Percentiles rank a stretch among this genome's conserved stretches.
These are phyloP conservation scores for Pezicula neosporulosa DNA, from an alignment of 2,329 filamentous ascomycete species.

Conservation along the genomic window DNA sequence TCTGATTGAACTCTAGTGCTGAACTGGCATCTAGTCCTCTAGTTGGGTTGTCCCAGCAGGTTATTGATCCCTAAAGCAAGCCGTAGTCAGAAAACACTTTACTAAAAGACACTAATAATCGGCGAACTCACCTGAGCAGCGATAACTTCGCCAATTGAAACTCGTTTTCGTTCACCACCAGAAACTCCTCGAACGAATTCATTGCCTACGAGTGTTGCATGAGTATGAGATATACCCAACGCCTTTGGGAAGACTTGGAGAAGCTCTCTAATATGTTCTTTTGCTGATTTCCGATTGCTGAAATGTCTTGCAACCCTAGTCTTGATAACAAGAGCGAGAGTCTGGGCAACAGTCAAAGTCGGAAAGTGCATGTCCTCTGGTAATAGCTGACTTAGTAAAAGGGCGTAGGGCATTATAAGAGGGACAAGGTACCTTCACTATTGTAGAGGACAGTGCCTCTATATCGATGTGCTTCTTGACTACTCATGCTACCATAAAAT, in stretches of 20 bases:
- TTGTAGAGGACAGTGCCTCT: constrained; percentile 50
- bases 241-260: constrained; percentile 42
- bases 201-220: constrained; percentile 47
- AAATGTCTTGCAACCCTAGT: constrained; percentile 33
- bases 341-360: constrained; percentile 22
- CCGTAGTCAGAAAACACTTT: not conserved
- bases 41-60: constrained; percentile 73
- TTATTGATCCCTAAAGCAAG: constrained; percentile 46
- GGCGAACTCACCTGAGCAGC: constrained; percentile 40
- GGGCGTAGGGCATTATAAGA: not conserved
- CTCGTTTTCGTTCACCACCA: constrained; percentile 55
- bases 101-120: not conserved
- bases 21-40: constrained; percentile 70
- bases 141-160: constrained; percentile 48
- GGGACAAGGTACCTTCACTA: constrained; percentile 13
- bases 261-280: constrained; percentile 44
- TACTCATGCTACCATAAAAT: constrained; percentile 42
- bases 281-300: constrained; percentile 43
- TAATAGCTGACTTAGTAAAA: not conserved
- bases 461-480: constrained; percentile 38
- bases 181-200: constrained; percentile 57
- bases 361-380: constrained; percentile 1
- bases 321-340: constrained; percentile 50
- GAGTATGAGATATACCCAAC: constrained; percentile 50
- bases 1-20: constrained; percentile 67